Evolutionary conservation across 208 protist species (phyloP).

Genomic region (Acanthamoeba royreba): DNA sequence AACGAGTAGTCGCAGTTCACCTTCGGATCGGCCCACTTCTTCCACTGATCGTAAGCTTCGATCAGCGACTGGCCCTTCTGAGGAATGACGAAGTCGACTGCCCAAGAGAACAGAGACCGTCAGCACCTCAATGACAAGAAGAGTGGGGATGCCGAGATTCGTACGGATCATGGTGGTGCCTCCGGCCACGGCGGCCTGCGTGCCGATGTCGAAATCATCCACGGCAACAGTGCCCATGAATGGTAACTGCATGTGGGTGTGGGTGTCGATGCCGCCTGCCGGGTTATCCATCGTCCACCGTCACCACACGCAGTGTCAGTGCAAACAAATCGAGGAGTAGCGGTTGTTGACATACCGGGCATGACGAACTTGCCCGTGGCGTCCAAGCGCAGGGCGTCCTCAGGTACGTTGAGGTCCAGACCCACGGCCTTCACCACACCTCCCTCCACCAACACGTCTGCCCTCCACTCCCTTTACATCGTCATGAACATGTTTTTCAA

Average conservation of each 20-base stretch:
- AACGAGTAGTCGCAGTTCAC: constrained; percentile 81
- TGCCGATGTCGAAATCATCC: constrained; percentile 84
- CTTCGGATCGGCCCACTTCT: constrained; percentile 70
- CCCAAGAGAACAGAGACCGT: background rate
- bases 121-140: no score
- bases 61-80: constrained; percentile 72
- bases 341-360: constrained; percentile 57
- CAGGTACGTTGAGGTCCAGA: background rate
- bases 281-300: background rate
- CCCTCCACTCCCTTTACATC: constrained; percentile 47
- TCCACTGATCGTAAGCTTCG: constrained; percentile 76
- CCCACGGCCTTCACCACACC: constrained; percentile 71
- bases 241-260: constrained; percentile 73
- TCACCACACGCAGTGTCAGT: background rate
- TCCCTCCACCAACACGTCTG: constrained; percentile 76
- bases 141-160: no score
- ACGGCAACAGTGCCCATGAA: constrained; percentile 72
- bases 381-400: constrained; percentile 58
- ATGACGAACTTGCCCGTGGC: constrained; percentile 74
- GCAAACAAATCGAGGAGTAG: background rate
- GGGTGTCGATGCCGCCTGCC: constrained; percentile 82
- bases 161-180: constrained; percentile 83
- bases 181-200: constrained; percentile 80
- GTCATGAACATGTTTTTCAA: background rate
- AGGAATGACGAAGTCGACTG: constrained; percentile 85